Percentiles rank a stretch among this genome's conserved stretches.
Evolutionary conservation across 148 eudicot species (phyloP).

Genomic region (Drosera capensis): DNA sequence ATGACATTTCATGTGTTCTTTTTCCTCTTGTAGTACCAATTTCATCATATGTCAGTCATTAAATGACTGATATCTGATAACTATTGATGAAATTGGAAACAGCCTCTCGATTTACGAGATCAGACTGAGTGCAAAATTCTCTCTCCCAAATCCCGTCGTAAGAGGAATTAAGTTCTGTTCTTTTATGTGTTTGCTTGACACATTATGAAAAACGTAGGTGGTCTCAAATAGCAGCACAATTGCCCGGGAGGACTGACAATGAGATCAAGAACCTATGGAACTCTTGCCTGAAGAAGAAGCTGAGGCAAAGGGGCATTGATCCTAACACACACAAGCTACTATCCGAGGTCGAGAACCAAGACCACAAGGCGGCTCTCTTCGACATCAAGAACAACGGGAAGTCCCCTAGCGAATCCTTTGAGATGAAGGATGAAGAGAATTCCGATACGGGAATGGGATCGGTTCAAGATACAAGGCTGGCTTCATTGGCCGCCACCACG

Average conservation of each 20-base stretch:
- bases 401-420: not conserved
- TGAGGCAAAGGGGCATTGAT: slow-evolving; percentile 79
- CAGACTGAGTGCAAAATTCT: too few relatives aligned
- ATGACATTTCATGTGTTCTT: not conserved
- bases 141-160: too few relatives aligned
- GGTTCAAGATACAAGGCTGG: slow-evolving; percentile 4
- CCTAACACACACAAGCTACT: slow-evolving; percentile 81
- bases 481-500: slow-evolving; percentile 3
- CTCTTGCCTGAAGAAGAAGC: slow-evolving; percentile 80
- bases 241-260: slow-evolving; percentile 89
- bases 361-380: slow-evolving; percentile 16
- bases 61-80: too few relatives aligned
- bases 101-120: too few relatives aligned
- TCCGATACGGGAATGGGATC: not conserved
- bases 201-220: slow-evolving; percentile 25
- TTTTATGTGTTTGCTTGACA: not conserved
- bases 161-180: too few relatives aligned
- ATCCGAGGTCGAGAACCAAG: slow-evolving; percentile 38
- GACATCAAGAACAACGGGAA: slow-evolving; percentile 14
- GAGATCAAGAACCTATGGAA: slow-evolving; percentile 93
- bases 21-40: not conserved
- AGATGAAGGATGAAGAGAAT: slow-evolving; percentile 1
- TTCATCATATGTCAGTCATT: not conserved
- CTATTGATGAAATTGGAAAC: too few relatives aligned
- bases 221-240: slow-evolving; percentile 89